phyloP scores from a whole-genome alignment of 1,284 basidiomycete genomes.

The Golubevia sp. region DNA sequence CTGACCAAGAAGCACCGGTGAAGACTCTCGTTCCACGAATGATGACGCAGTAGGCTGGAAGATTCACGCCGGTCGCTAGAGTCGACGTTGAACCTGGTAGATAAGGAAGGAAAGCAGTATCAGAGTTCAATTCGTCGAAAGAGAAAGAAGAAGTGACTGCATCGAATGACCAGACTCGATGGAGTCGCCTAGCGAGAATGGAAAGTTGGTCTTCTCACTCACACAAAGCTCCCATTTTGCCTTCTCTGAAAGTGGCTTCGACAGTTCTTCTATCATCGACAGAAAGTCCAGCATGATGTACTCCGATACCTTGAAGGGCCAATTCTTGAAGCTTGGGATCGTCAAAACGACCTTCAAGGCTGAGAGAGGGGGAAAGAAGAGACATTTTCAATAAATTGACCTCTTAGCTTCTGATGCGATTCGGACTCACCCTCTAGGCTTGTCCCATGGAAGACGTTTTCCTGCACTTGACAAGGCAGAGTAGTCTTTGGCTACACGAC shows the following conservation, averaged over 20 bases:
- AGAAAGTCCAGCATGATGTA: constrained; percentile 45
- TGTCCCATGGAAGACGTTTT: constrained; percentile 68
- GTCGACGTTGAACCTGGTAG: constrained; percentile 65
- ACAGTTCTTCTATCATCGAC: constrained; percentile 26
- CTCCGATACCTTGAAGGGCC: constrained; percentile 22
- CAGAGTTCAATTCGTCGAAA: too few species aligned
- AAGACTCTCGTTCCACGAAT: constrained; percentile 42
- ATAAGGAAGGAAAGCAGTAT: too few species aligned
- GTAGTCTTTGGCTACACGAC: constrained; percentile 75
- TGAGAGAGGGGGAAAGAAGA: background rate
- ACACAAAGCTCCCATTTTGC: constrained; percentile 18
- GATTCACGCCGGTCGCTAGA: constrained; percentile 83
- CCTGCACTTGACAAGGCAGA: constrained; percentile 67
- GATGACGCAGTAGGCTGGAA: constrained; percentile 63
- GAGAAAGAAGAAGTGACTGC: constrained; percentile 7
- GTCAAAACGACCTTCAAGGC: background rate
- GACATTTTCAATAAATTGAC: background rate
- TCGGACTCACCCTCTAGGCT: background rate
- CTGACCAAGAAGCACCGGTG: constrained; percentile 26
- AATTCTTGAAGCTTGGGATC: constrained; percentile 10
- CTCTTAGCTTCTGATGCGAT: background rate
- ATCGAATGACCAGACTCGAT: background rate
- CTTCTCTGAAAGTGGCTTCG: constrained; percentile 30
- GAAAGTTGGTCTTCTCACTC: background rate
- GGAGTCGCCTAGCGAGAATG: too few species aligned